Evolutionary conservation across 2,329 filamentous ascomycete genomes (phyloP).

Genomic region (Arthrinium puccinioides): DNA sequence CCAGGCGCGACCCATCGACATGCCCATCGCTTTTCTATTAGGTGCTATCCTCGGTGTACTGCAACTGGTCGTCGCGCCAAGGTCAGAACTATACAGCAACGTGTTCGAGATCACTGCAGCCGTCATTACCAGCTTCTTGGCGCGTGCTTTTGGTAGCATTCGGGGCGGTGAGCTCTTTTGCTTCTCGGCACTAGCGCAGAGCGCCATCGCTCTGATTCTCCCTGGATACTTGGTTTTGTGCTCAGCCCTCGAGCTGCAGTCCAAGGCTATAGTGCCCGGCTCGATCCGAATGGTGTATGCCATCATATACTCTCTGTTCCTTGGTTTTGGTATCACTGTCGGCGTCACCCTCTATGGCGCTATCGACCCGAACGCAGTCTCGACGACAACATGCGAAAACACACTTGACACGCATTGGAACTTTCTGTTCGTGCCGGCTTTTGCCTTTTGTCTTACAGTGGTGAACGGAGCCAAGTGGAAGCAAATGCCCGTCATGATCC

Average conservation of each 20-base stretch:
- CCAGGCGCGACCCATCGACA: slow-evolving; percentile 60
- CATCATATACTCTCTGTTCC: slow-evolving; percentile 65
- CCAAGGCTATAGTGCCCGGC: slow-evolving; percentile 60
- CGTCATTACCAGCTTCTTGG: slow-evolving; percentile 54
- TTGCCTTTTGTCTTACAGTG: slow-evolving; percentile 57
- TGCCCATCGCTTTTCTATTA: slow-evolving; percentile 64
- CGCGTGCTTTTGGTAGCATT: slow-evolving; percentile 57
- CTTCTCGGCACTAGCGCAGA: slow-evolving; percentile 58
- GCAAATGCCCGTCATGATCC: slow-evolving; percentile 69
- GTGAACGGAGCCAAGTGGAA: slow-evolving; percentile 79
- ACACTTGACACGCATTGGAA: slow-evolving; percentile 30
- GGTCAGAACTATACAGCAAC: slow-evolving; percentile 60
- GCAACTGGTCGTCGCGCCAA: slow-evolving; percentile 62
- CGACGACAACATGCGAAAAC: slow-evolving; percentile 20
- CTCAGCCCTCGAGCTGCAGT: slow-evolving; percentile 57
- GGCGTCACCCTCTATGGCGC: slow-evolving; percentile 35
- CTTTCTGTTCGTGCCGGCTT: slow-evolving; percentile 68
- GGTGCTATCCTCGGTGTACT: slow-evolving; percentile 64
- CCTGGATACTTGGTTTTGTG: slow-evolving; percentile 54
- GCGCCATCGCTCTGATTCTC: slow-evolving; percentile 58
- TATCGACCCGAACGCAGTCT: slow-evolving; percentile 31
- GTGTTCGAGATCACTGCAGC: slow-evolving; percentile 58
- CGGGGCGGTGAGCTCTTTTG: slow-evolving; percentile 45
- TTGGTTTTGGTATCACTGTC: slow-evolving; percentile 63
- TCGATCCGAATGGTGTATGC: slow-evolving; percentile 70